Evolutionary conservation across 306 rosid species (phyloP), one percentile per base, ranked within the genome.

Genomic region (Myrica gale): DNA sequence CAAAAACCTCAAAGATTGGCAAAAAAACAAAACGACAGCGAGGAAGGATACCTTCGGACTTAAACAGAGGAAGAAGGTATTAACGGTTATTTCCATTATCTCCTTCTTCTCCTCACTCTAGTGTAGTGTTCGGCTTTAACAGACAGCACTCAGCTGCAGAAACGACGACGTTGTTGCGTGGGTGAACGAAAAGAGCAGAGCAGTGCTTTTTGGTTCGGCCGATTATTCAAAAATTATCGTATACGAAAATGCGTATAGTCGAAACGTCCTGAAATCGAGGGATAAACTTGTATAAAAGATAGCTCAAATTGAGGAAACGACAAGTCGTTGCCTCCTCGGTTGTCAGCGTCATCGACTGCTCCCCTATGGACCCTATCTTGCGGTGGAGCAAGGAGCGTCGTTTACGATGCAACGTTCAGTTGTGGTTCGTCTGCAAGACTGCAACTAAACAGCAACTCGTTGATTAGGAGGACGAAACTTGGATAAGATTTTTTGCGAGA

Each of bases 31-130:
- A 77, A 71, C 53, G 39, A 79, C 20, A 5, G 21, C 23, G 39
- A 32, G 5, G 6, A 2, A n/a, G 74, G 39, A 5, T 42, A 74
- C 97, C 92, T 82, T 82, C 21, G 88, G 87, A 66, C 83, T 80
- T 72, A 76, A 71, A 45, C 63, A 66, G 45, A 80, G 61, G 74
- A 82, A 68, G 79, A 72, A 72, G 80, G 77, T 66, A n/a, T 83
- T 83, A 73, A 85, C 80, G 42, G 84, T 48, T 17, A 85, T 53
- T 60, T 80, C 84, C 94, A 90, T 92, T 77, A 5, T 43, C 68
- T 55, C 37, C 26, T 65, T 48, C 54, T 55, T 68, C 55, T 23
- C 37, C 58, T 17, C 7, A 15, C 13, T 65, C 9, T 43, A 48
- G 5, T 17, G 16, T 43, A 48, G 5, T 17, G 16, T 17, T 42